A percentile compares a stretch with the other conserved stretches of the same genome.
Conservation (phyloP, 2,329 filamentous ascomycete genomes). For the Penicillium sp. region DNA sequence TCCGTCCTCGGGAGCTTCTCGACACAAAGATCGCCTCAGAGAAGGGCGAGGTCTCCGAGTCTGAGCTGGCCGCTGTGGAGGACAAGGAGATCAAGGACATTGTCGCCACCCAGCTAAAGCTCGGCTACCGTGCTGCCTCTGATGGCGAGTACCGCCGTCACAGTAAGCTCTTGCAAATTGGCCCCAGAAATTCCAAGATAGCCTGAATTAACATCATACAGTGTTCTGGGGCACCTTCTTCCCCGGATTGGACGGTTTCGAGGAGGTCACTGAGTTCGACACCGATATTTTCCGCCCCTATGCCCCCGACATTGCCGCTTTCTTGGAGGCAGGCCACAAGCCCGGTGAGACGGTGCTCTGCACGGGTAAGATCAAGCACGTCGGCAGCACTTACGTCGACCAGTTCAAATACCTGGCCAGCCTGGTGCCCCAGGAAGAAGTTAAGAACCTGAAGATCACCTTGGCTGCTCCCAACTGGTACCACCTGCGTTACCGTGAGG, state of each 20-base stretch:
- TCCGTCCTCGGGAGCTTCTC: slow-evolving; percentile 65
- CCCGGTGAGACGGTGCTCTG: slow-evolving; percentile 60
- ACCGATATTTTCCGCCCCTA: slow-evolving; percentile 59
- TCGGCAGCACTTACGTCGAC: slow-evolving; percentile 57
- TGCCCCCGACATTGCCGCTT: slow-evolving; percentile 63
- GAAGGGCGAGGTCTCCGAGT: slow-evolving; percentile 54
- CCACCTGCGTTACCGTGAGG: slow-evolving; percentile 62
- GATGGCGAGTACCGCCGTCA: slow-evolving; percentile 67
- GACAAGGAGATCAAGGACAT: slow-evolving; percentile 66
- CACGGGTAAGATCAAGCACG: slow-evolving; percentile 59
- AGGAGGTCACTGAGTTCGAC: slow-evolving; percentile 52
- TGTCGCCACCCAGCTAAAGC: slow-evolving; percentile 64
- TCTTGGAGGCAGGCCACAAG: slow-evolving; percentile 60
- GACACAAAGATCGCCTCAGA: slow-evolving; percentile 59
- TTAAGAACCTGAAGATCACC: slow-evolving; percentile 69
- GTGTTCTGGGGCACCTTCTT: slow-evolving; percentile 62
- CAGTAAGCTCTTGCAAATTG: slow-evolving; percentile 31
- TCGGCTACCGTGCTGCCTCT: slow-evolving; percentile 64
- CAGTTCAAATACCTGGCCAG: slow-evolving; percentile 63
- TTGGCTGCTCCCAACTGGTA: slow-evolving; percentile 69
- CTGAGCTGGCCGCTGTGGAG: slow-evolving; percentile 64
- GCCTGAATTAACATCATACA: slow-evolving; percentile 15
- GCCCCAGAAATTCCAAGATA: not conserved
- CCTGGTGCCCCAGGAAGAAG: slow-evolving; percentile 60
- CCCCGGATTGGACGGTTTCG: slow-evolving; percentile 57